Percentiles rank a stretch among this genome's conserved stretches.
These are phyloP conservation scores for Termitomyces eurrhizus DNA, from an alignment of 768 basidiomycete species.

Conservation along the genomic window DNA sequence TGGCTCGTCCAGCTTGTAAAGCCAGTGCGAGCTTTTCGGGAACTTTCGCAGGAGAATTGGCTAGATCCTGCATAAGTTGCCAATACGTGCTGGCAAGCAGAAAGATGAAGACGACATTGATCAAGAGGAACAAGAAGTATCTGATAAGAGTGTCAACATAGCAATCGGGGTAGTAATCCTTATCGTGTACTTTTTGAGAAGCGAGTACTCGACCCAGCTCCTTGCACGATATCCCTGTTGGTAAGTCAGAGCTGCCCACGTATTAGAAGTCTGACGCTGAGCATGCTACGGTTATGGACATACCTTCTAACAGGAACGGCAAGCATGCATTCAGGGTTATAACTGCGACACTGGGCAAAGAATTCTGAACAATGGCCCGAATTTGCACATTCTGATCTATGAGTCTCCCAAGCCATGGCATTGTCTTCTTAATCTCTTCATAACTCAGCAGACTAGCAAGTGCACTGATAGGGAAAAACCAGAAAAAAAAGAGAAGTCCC, in stretches of 20 bases:
- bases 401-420: constrained; percentile 83
- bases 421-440: constrained; percentile 84
- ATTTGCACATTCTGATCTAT: constrained; percentile 82
- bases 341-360: constrained; percentile 87
- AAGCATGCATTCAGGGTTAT: constrained; percentile 85
- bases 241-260: constrained; percentile 62
- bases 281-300: constrained; percentile 9
- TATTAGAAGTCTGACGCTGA: constrained; percentile 1
- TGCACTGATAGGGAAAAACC: constrained; percentile 87
- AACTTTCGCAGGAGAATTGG: constrained; percentile 90
- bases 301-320: constrained; percentile 88
- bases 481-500: constrained; percentile 77
- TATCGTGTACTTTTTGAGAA: constrained; percentile 77
- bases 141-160: constrained; percentile 35
- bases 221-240: constrained; percentile 87
- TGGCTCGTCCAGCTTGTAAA: constrained; percentile 72
- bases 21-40: constrained; percentile 89
- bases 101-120: constrained; percentile 95
- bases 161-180: neutral
- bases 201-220: constrained; percentile 90
- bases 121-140: constrained; percentile 89
- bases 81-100: constrained; percentile 88
- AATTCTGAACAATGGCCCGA: constrained; percentile 90
- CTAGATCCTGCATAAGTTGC: constrained; percentile 87
- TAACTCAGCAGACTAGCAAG: constrained; percentile 88